Percentiles rank a stretch among this genome's conserved stretches.
These are phyloP conservation scores for Thermothielavioides terrestris DNA, from an alignment of 495 filamentous ascomycete genomes.

Conservation along the genomic window DNA sequence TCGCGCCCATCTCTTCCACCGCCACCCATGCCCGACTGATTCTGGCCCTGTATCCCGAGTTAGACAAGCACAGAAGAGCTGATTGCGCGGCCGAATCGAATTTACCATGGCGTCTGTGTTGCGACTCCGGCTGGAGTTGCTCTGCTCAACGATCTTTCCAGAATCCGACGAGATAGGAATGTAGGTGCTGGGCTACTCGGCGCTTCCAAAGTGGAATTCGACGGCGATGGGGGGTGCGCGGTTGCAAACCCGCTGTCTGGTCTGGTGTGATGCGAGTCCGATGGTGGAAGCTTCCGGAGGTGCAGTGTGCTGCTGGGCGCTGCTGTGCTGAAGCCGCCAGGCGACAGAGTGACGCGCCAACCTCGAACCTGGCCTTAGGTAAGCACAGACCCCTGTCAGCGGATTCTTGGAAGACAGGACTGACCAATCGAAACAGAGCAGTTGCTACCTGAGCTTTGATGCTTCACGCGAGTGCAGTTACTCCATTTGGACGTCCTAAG, in stretches of 20 bases:
- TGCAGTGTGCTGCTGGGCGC: neutral
- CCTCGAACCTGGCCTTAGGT: neutral
- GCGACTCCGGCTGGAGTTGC: neutral
- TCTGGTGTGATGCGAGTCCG: neutral
- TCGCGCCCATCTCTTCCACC: slow-evolving; percentile 64
- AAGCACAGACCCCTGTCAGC: neutral
- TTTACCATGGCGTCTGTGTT: slow-evolving; percentile 22
- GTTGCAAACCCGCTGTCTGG: too few species aligned
- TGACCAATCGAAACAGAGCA: neutral
- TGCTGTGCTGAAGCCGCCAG: slow-evolving; percentile 7
- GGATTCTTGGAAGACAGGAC: neutral
- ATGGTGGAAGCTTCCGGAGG: slow-evolving; percentile 2
- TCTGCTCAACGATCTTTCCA: neutral
- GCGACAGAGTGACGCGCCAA: slow-evolving; percentile 20
- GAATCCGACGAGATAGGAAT: neutral
- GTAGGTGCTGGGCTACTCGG: neutral
- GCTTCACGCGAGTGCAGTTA: too few species aligned
- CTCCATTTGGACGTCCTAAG: too few species aligned
- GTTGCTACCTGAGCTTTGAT: too few species aligned
- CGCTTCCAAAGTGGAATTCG: neutral
- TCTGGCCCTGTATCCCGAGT: slow-evolving; percentile 60
- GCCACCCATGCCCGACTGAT: slow-evolving; percentile 78
- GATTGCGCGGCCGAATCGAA: neutral
- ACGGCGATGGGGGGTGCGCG: neutral
- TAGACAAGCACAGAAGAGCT: slow-evolving; percentile 1